Base-by-base conservation (phyloP, 75 land plant species). In the Ceratopteris richardii region DNA sequence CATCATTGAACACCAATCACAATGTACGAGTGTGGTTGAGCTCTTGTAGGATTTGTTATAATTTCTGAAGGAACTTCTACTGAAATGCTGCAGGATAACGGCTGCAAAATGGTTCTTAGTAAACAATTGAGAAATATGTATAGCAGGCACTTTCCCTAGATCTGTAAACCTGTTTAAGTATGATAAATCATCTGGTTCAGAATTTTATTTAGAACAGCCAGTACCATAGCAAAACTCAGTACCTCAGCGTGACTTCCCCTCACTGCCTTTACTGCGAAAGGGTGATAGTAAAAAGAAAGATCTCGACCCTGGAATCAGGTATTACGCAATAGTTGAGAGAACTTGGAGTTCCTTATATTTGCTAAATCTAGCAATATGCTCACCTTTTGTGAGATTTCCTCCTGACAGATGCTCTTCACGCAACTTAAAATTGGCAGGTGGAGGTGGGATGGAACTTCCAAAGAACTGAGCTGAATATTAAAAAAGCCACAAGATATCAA, bases 261-360 rank as follows among this genome's bases (percentile, higher is more conserved):
- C 85, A 29, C 71, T 81, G 61, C 82, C 82, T 74, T 86, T 93
- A 79, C 90, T 83, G 51, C 95, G 77, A 33, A 93, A 93, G 52
- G 87, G 53, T 52, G 98, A 81, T 44, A 93, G 70, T 1, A 89
- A 92, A 70, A 93, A 93, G 58, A 93, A 93, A 52, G 96, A 89
- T 16, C 87, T 73, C 10, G 87, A 80, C 47, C 74, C 87, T 83
- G 85, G 55, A 81, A 62, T 51, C 55, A 50, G 27, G 26, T 36
- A 63, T 26, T 21, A 40, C 0, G 43, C 54, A 23, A 52, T 2
- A 23, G 3, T 24, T 3, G 27, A 13, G 53, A 52, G 28, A 37
- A n/a, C 11, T 14, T 48, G 1, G 42, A 50, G 4, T 2, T 43
- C 18, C 23, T 3, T 5, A 4, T 16, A 18, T 3, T 1, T 29